These are phyloP conservation scores for Metschnikowia rubicola DNA, from an alignment of 805 yeast species.

Conservation along the genomic window DNA sequence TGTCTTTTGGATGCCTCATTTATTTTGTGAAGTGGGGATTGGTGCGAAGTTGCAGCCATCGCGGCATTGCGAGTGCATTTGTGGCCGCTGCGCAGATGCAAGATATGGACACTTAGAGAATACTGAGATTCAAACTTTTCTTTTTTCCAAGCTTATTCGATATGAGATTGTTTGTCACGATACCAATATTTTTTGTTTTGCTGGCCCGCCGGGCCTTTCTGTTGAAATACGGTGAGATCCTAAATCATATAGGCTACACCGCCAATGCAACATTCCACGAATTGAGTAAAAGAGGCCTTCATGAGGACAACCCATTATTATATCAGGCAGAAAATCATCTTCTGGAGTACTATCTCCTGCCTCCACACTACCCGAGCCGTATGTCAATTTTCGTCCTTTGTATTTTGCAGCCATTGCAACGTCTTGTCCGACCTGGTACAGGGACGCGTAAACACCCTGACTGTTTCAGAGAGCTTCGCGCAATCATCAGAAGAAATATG, in stretches of 20 bases:
- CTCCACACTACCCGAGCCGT: slow-evolving; percentile 38
- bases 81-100: neutral
- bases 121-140: neutral
- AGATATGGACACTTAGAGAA: too few relatives aligned
- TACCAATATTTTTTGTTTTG: neutral
- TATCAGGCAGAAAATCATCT: slow-evolving; percentile 27
- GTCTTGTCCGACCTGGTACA: too few relatives aligned
- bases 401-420: neutral
- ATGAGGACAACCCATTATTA: slow-evolving; percentile 32
- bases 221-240: slow-evolving; percentile 14
- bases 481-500: too few relatives aligned
- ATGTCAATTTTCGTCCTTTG: slow-evolving; percentile 15
- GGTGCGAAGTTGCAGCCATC: neutral
- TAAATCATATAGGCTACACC: slow-evolving; percentile 7
- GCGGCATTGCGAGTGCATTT: neutral
- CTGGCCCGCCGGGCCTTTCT: slow-evolving; percentile 5
- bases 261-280: slow-evolving; percentile 12
- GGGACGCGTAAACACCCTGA: neutral
- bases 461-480: neutral
- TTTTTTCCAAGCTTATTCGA: neutral
- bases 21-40: too few relatives aligned
- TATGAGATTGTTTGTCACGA: too few relatives aligned
- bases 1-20: too few relatives aligned
- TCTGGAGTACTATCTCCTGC: slow-evolving; percentile 25
- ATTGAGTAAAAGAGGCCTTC: slow-evolving; percentile 22